Conservation (phyloP, 495 filamentous ascomycete genomes). For the Daldinia loculata region DNA sequence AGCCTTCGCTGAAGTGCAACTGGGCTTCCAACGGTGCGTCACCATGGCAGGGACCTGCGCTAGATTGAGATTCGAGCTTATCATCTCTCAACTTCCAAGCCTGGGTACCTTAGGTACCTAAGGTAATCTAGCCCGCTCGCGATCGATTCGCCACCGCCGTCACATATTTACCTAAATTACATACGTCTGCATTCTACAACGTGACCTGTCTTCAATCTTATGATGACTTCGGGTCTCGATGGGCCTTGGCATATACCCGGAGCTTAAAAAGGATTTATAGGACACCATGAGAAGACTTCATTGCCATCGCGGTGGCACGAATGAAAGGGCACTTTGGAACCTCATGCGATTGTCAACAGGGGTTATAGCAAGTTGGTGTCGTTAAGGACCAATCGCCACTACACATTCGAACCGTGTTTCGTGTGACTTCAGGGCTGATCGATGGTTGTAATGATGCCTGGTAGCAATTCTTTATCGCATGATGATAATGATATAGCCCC, state of each 20-base stretch:
- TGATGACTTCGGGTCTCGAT: constrained; percentile 4
- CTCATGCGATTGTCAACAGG: constrained; percentile 1
- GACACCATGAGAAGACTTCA: background rate
- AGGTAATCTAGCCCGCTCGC: background rate
- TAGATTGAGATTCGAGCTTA: constrained; percentile 5
- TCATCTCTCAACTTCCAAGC: background rate
- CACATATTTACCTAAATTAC: constrained; percentile 26
- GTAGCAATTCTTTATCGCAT: background rate
- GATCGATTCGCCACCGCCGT: constrained; percentile 24
- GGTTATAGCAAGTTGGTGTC: background rate
- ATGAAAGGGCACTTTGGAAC: background rate
- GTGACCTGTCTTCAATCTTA: constrained; percentile 18
- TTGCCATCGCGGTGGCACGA: constrained; percentile 5
- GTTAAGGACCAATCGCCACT: background rate
- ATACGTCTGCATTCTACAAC: constrained; percentile 15
- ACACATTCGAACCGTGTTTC: constrained; percentile 6
- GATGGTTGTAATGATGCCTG: background rate
- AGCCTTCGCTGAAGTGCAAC: background rate
- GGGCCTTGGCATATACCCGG: constrained; percentile 13
- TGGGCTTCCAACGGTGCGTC: constrained; percentile 5
- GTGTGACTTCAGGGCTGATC: constrained; percentile 9
- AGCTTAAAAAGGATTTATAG: background rate
- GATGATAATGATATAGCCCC: background rate
- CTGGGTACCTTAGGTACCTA: no score
- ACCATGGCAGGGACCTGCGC: constrained; percentile 22